Percentiles rank a stretch among this genome's conserved stretches.
Evolutionary conservation across 352 stramenopile species (phyloP).

Genomic region (Blastocystis sp.): DNA sequence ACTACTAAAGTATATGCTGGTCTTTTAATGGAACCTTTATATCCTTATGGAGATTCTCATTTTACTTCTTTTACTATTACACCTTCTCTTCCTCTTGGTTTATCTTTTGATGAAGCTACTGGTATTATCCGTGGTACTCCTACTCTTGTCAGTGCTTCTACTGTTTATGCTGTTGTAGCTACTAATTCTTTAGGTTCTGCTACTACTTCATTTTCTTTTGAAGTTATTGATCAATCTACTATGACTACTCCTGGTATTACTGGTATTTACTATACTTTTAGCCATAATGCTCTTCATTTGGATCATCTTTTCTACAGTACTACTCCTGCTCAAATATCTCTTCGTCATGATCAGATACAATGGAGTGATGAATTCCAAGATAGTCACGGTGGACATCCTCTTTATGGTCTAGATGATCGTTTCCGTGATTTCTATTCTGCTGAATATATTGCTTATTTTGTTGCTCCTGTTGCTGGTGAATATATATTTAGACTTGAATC

Average conservation of each 20-base stretch:
- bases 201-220: slow-evolving; percentile 13
- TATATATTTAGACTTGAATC: slow-evolving; percentile 30
- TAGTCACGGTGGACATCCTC: slow-evolving; percentile 31
- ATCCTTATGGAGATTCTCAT: too few species aligned
- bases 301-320: slow-evolving; percentile 35
- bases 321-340: slow-evolving; percentile 24
- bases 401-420: slow-evolving; percentile 27
- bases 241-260: slow-evolving; percentile 19
- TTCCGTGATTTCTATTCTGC: slow-evolving; percentile 35
- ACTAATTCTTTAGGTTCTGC: slow-evolving; percentile 9
- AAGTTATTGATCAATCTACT: slow-evolving; percentile 1
- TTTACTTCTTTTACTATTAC: background rate
- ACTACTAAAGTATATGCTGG: too few species aligned
- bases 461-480: background rate
- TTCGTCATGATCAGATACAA: slow-evolving; percentile 6
- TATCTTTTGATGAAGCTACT: slow-evolving; percentile 10
- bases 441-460: slow-evolving; percentile 23
- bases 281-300: slow-evolving; percentile 11
- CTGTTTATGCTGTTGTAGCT: slow-evolving; percentile 22
- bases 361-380: slow-evolving; percentile 32
- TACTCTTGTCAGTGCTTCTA: too few species aligned
- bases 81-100: background rate
- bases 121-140: slow-evolving; percentile 24
- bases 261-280: slow-evolving; percentile 27
- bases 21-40: too few species aligned